These are phyloP conservation scores for Phyllostachys edulis DNA, from an alignment of 176 grass and related monocot species.

Conservation along the genomic window DNA sequence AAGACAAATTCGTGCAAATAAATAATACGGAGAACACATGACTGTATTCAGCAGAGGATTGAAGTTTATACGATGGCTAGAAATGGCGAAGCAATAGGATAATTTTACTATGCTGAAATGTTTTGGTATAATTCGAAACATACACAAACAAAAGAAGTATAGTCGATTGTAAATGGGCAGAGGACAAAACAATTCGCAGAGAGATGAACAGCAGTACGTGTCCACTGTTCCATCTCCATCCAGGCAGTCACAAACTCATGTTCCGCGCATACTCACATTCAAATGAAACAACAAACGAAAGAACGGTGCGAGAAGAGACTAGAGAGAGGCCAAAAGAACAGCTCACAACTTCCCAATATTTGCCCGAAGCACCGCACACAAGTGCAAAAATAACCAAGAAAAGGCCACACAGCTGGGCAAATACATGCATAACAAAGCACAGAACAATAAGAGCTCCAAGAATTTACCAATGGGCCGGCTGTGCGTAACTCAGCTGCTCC, in stretches of 20 bases:
- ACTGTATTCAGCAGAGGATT: neutral
- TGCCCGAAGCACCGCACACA: neutral
- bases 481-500: neutral
- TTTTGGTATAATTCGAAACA: neutral
- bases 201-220: neutral
- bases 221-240: neutral
- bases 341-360: neutral
- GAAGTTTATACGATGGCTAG: neutral
- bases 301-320: neutral
- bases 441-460: neutral
- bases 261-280: neutral
- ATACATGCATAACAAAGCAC: neutral
- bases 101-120: neutral
- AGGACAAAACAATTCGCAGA: neutral
- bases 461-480: slow-evolving; percentile 33
- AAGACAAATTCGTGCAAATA: neutral
- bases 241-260: neutral
- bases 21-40: neutral
- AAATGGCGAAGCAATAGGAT: neutral
- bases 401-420: neutral
- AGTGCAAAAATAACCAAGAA: neutral
- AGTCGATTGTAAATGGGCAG: neutral
- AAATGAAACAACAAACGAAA: neutral
- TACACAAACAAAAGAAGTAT: neutral
- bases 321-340: neutral